phyloP scores from a whole-genome alignment of 2,329 filamentous ascomycete species.

The Beauveria sp. region DNA sequence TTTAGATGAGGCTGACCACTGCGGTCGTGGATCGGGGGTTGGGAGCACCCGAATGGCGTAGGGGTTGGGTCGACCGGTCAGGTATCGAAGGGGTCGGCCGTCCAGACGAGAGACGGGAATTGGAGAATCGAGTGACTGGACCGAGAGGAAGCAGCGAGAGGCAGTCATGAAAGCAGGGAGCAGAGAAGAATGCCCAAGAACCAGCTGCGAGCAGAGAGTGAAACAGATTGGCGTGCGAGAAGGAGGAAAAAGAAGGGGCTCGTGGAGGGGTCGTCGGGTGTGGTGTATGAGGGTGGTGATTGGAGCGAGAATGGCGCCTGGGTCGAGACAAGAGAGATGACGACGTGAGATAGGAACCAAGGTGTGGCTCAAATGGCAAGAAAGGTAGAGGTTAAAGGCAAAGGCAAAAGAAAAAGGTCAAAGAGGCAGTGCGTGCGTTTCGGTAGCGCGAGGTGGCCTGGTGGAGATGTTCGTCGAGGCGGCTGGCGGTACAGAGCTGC shows the following conservation, averaged over 20 bases:
- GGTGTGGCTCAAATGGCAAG: not conserved
- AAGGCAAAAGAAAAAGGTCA: not conserved
- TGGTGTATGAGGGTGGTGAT: not conserved
- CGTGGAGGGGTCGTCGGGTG: conserved; percentile 8
- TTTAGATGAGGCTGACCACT: not conserved
- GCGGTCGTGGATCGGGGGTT: not conserved
- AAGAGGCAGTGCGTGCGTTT: conserved; percentile 4
- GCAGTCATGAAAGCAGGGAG: not conserved
- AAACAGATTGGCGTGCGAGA: not conserved
- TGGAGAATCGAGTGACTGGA: not conserved
- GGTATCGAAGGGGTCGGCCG: conserved; percentile 2
- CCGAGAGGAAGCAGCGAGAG: not conserved
- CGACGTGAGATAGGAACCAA: not conserved
- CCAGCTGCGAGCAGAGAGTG: conserved; percentile 3
- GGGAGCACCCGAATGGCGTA: not conserved
- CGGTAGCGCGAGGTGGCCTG: not conserved
- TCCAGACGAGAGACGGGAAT: not conserved
- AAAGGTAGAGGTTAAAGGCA: not conserved
- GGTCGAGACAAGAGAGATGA: not conserved
- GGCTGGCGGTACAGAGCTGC: not conserved
- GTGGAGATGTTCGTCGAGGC: not conserved
- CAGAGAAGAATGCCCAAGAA: not conserved
- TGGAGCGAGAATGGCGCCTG: not conserved
- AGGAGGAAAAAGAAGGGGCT: conserved; percentile 11
- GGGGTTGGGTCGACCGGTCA: not conserved